Conservation (phyloP, 768 basidiomycete genomes). For the Suillus subluteus region DNA sequence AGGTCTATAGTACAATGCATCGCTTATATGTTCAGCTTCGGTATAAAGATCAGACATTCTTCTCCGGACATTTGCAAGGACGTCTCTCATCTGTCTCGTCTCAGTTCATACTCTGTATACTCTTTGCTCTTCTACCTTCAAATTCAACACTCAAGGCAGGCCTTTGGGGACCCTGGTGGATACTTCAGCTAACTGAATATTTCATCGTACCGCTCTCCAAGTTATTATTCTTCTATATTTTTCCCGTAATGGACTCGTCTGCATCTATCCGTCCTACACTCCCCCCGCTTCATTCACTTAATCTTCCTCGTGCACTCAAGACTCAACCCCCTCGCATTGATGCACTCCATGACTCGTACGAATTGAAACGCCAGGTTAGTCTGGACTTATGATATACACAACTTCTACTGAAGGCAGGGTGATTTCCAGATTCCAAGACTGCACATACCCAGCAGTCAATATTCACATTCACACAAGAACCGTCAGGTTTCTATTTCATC, state of each 20-base stretch:
- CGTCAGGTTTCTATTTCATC: slow-evolving; percentile 44
- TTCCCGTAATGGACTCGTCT: slow-evolving; percentile 17
- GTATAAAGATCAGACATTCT: slow-evolving; percentile 21
- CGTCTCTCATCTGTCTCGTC: slow-evolving; percentile 15
- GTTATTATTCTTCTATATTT: not conserved
- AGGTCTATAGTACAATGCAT: not conserved
- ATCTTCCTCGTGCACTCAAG: slow-evolving; percentile 31
- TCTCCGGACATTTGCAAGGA: not conserved
- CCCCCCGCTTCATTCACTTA: slow-evolving; percentile 54
- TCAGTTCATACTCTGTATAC: slow-evolving; percentile 11
- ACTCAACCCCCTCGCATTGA: slow-evolving; percentile 17
- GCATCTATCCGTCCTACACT: slow-evolving; percentile 50
- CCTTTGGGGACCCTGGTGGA: slow-evolving; percentile 23
- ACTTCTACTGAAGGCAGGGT: not conserved
- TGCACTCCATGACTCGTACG: slow-evolving; percentile 18
- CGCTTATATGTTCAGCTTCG: slow-evolving; percentile 10
- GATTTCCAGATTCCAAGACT: slow-evolving; percentile 1
- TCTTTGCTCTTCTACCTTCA: slow-evolving; percentile 10
- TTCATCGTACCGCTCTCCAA: not conserved
- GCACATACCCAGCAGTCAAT: slow-evolving; percentile 5
- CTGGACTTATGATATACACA: not conserved
- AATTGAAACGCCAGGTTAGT: slow-evolving; percentile 19
- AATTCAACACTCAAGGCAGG: slow-evolving; percentile 25
- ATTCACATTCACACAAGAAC: slow-evolving; percentile 17
- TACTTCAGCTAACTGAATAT: slow-evolving; percentile 21